A percentile compares a stretch with the other conserved stretches of the same genome.
These are phyloP conservation scores for Debaryomyces fabryi DNA, from an alignment of 1,139 yeast genomes.

Conservation along the genomic window DNA sequence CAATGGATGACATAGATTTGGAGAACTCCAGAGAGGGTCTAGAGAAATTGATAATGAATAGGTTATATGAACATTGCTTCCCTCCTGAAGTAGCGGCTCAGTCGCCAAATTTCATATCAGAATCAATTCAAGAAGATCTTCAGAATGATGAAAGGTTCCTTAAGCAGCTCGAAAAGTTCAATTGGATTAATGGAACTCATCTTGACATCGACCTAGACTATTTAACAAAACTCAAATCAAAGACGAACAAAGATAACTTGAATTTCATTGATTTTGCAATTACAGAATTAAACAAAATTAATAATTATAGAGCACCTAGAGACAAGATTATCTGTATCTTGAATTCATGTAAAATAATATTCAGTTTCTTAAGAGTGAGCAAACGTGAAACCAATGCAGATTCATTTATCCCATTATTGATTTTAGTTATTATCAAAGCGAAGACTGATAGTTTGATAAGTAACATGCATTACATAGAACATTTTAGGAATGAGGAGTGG, in stretches of 20 bases:
- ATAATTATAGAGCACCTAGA: constrained; percentile 86
- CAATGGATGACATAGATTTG: constrained; percentile 58
- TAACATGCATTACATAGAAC: constrained; percentile 80
- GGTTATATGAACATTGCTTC: constrained; percentile 76
- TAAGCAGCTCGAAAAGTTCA: constrained; percentile 62
- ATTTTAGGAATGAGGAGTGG: constrained; percentile 76
- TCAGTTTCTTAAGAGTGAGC: constrained; percentile 76
- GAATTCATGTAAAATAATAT: constrained; percentile 90
- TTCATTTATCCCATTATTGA: constrained; percentile 83
- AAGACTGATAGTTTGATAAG: constrained; percentile 65
- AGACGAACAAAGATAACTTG: constrained; percentile 37
- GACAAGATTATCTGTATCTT: constrained; percentile 91
- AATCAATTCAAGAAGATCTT: constrained; percentile 53
- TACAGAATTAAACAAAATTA: constrained; percentile 72
- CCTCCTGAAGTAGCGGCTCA: constrained; percentile 68
- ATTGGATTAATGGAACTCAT: constrained; percentile 79
- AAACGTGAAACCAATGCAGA: constrained; percentile 85
- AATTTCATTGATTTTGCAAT: constrained; percentile 73
- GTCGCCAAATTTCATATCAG: constrained; percentile 45
- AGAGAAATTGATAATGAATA: constrained; percentile 89
- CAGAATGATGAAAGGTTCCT: constrained; percentile 59
- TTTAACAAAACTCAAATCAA: constrained; percentile 21
- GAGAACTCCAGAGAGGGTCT: constrained; percentile 86
- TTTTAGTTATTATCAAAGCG: constrained; percentile 75
- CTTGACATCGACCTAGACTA: constrained; percentile 66